Evolutionary conservation across 306 rosid species (phyloP), one percentile per base, ranked within the genome.

Genomic region (Cicer arietinum): DNA sequence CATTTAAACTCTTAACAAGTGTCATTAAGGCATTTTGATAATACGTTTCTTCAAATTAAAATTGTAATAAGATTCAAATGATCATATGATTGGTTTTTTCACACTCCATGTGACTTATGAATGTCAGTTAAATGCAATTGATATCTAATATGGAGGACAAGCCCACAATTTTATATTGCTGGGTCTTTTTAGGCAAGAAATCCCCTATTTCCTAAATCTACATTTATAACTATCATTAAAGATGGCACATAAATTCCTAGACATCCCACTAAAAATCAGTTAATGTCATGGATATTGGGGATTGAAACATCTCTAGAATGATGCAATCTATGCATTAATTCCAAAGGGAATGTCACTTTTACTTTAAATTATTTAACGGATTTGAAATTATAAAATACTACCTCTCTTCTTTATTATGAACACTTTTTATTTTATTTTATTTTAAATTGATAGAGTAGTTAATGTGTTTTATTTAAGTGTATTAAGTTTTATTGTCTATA

Each of bases 241-340:
- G 39, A 16, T 65, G 62, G 7, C 76, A 80, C 85, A 83, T 76
- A 79, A 82, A 76, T 82, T 82, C 82, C 75, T 51, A 79, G 86
- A 85, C 84, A 85, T 59, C 52, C 85, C 80, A 77, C 79, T 73
- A 44, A 25, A 50, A 84, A 50, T 74, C 72, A 70, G 81, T 60
- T 68, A 20, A 65, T 78, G 83, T 65, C 79, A 58, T 78, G 44
- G 64, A 84, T 16, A 25, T 25, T 25, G 64, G 54, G 30, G 74
- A 75, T 78, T 78, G 75, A 78, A 74, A 43, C 11, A 41, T 40
- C 25, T 18, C 5, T 0, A 35, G 22, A 14, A 12, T 46, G 73
- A 54, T 74, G 58, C 17, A 45, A 35, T 16, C 20, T 10, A 22
- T 67, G 37, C 66, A 63, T 76, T 74, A 53, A 71, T 57, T 75